phyloP scores from a whole-genome alignment of 371 early-diverging fungal genomes.

The Choanephora cucurbitarum region DNA sequence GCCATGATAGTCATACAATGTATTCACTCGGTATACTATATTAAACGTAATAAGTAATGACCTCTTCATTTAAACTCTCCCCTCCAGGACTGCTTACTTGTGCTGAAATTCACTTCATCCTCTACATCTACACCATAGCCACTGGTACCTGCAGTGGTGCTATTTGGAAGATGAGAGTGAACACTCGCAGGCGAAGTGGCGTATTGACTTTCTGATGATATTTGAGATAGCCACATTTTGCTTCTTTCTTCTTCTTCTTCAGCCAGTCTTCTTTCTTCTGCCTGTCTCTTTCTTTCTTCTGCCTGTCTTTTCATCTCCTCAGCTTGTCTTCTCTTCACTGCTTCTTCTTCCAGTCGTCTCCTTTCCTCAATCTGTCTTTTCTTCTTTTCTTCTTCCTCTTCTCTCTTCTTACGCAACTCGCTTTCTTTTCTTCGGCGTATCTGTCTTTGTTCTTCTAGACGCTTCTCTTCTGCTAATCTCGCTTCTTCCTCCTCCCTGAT shows the following conservation, averaged over 20 bases:
- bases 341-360: constrained; percentile 3
- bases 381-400: constrained; percentile 11
- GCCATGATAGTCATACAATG: constrained; percentile 51
- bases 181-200: constrained; percentile 2
- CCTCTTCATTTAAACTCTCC: too few relatives aligned
- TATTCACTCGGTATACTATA: constrained; percentile 46
- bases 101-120: constrained; percentile 52
- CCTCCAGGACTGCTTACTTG: constrained; percentile 29
- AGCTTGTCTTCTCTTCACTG: constrained; percentile 5
- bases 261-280: constrained; percentile 7
- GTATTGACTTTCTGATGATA: too few relatives aligned
- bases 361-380: constrained; percentile 1
- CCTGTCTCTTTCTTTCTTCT: constrained; percentile 7
- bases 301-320: constrained; percentile 6
- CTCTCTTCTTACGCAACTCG: constrained; percentile 5
- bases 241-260: neutral
- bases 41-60: neutral
- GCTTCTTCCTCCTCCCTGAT: constrained; percentile 16
- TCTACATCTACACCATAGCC: constrained; percentile 48
- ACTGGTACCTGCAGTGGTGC: constrained; percentile 46
- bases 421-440: constrained; percentile 7
- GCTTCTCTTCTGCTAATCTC: constrained; percentile 2
- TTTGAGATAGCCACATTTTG: neutral
- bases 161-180: constrained; percentile 1
- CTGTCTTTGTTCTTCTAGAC: constrained; percentile 12